phyloP scores from a whole-genome alignment of 2,329 filamentous ascomycete species.

The Diaporthe ilicicola region DNA sequence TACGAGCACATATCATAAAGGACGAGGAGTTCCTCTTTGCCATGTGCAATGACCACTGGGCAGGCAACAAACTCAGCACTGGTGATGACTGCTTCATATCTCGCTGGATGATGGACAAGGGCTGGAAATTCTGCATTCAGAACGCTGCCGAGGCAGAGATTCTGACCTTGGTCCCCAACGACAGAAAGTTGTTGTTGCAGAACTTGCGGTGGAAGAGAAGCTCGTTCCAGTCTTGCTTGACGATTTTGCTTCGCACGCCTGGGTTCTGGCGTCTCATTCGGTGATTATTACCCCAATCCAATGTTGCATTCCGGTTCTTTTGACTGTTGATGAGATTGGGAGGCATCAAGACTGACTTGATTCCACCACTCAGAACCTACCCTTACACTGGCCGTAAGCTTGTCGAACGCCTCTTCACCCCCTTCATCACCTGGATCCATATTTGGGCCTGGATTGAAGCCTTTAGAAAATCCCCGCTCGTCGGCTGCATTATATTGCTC shows the following conservation, averaged over 20 bases:
- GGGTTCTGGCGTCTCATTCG: neutral
- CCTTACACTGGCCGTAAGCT: conserved; percentile 8
- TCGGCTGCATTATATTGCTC: neutral
- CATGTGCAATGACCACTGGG: conserved; percentile 17
- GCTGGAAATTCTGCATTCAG: conserved; percentile 16
- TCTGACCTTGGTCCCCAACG: neutral
- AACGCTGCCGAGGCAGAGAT: conserved; percentile 3
- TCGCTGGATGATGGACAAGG: conserved; percentile 2
- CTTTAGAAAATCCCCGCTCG: neutral
- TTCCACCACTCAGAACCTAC: neutral
- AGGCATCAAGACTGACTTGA: neutral
- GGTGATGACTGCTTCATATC: conserved; percentile 16
- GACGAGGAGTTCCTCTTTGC: neutral
- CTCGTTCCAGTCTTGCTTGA: conserved; percentile 4
- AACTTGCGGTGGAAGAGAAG: conserved; percentile 19
- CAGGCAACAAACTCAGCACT: conserved; percentile 13
- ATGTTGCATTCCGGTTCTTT: neutral
- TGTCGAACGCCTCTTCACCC: neutral
- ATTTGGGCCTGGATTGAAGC: neutral
- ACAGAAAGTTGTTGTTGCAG: conserved; percentile 7
- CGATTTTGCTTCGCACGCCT: neutral
- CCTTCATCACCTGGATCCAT: neutral
- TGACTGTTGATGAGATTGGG: too few relatives aligned
- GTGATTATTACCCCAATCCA: neutral
- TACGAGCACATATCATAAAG: neutral